Percentiles rank a stretch among this genome's conserved stretches.
These are phyloP conservation scores for Rhizophora apiculata DNA, from an alignment of 345 rosid genomes.

Conservation along the genomic window DNA sequence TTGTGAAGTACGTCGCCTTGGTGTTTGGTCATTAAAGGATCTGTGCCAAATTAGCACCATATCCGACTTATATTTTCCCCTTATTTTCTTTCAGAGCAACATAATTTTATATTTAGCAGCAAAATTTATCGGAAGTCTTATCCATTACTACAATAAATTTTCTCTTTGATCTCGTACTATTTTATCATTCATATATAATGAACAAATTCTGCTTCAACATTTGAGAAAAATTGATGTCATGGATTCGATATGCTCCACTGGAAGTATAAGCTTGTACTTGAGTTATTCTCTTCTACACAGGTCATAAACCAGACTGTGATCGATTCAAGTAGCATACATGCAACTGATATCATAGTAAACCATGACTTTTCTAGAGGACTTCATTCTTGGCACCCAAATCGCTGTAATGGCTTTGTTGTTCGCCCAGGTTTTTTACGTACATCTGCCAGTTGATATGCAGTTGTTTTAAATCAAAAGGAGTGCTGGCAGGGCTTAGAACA, in stretches of 20 bases:
- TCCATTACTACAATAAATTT: no score
- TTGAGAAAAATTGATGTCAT: not conserved
- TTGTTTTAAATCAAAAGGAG: slow-evolving; percentile 70
- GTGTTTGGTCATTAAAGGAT: no score
- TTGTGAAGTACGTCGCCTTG: no score
- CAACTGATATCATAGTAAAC: slow-evolving; percentile 52
- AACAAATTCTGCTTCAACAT: not conserved
- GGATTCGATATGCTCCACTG: not conserved
- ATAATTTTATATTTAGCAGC: no score
- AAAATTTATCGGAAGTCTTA: no score
- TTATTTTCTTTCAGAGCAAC: no score
- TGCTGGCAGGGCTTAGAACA: slow-evolving; percentile 96
- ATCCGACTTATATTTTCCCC: no score
- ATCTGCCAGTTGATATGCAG: slow-evolving; percentile 50
- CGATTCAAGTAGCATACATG: slow-evolving; percentile 14
- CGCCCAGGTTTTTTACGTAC: slow-evolving; percentile 33
- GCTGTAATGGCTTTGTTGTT: slow-evolving; percentile 65
- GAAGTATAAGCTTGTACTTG: not conserved
- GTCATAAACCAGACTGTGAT: slow-evolving; percentile 28
- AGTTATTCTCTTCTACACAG: slow-evolving; percentile 27
- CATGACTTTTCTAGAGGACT: slow-evolving; percentile 77
- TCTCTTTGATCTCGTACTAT: no score
- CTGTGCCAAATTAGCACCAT: no score
- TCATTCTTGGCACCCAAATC: slow-evolving; percentile 65
- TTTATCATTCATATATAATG: not conserved